Percentiles rank a stretch among this genome's conserved stretches.
Conservation (phyloP, 345 rosid species). For the Ailanthus altissimus region DNA sequence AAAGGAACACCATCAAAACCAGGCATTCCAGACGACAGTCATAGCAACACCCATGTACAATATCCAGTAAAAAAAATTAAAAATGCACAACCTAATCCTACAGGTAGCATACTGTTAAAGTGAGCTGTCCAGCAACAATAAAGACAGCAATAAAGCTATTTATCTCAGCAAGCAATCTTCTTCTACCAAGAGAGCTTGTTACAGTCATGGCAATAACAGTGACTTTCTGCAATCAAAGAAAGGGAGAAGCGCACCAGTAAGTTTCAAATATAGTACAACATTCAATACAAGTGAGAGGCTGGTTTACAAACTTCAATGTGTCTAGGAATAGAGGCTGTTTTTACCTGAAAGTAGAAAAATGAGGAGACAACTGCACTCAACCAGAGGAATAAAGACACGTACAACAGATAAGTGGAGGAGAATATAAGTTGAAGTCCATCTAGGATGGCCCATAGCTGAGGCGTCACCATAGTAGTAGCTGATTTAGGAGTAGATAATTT, state of each 20-base stretch:
- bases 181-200: constrained; percentile 72
- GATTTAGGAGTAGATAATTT: constrained; percentile 47
- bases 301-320: constrained; percentile 1
- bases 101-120: constrained; percentile 61
- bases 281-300: background rate
- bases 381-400: constrained; percentile 87
- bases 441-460: constrained; percentile 73
- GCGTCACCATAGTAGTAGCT: constrained; percentile 46
- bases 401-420: constrained; percentile 74
- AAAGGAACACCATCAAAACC: background rate
- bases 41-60: background rate
- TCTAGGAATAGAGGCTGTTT: background rate
- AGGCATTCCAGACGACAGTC: background rate
- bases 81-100: constrained; percentile 3
- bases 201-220: constrained; percentile 77
- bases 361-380: constrained; percentile 92
- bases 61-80: background rate
- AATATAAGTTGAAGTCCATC: constrained; percentile 78
- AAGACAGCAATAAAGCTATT: constrained; percentile 92
- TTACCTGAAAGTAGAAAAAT: constrained; percentile 95
- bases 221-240: constrained; percentile 66
- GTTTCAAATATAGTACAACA: background rate
- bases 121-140: constrained; percentile 90
- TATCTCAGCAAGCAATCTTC: constrained; percentile 87
- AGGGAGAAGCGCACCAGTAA: background rate